These are phyloP conservation scores for Sclerotinia subarctica DNA, from an alignment of 2,329 filamentous ascomycete species.

Conservation along the genomic window DNA sequence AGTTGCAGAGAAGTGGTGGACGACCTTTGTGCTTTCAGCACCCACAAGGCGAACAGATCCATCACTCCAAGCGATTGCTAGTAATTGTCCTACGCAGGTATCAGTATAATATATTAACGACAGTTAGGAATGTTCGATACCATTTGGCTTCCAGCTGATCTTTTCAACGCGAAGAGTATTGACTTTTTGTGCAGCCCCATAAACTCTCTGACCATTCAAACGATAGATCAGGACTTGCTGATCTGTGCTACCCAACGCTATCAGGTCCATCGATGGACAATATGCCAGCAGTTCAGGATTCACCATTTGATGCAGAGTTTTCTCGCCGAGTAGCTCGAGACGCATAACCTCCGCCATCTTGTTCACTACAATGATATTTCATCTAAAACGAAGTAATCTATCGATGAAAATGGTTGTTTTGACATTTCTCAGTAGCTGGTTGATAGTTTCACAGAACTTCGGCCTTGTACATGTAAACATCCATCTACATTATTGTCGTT, in stretches of 20 bases:
- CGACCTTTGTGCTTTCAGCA: constrained; percentile 75
- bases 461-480: constrained; percentile 7
- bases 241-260: constrained; percentile 67
- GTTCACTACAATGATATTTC: not conserved
- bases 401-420: not conserved
- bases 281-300: constrained; percentile 62
- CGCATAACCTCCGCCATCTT: constrained; percentile 25
- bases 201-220: constrained; percentile 69
- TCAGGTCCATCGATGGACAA: constrained; percentile 81
- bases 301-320: constrained; percentile 53
- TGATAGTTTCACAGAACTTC: not conserved
- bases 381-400: not conserved
- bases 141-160: constrained; percentile 40
- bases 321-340: constrained; percentile 51
- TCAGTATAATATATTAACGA: constrained; percentile 15
- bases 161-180: constrained; percentile 41
- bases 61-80: constrained; percentile 83
- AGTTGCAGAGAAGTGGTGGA: constrained; percentile 61
- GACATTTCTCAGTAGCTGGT: constrained; percentile 6
- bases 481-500: not conserved
- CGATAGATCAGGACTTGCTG: constrained; percentile 73
- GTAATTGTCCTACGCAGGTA: constrained; percentile 54
- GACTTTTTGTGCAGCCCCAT: constrained; percentile 45
- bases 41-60: constrained; percentile 73
- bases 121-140: constrained; percentile 24